Conservation (phyloP, 2,329 filamentous ascomycete genomes). For the Lachnellula willkommii region DNA sequence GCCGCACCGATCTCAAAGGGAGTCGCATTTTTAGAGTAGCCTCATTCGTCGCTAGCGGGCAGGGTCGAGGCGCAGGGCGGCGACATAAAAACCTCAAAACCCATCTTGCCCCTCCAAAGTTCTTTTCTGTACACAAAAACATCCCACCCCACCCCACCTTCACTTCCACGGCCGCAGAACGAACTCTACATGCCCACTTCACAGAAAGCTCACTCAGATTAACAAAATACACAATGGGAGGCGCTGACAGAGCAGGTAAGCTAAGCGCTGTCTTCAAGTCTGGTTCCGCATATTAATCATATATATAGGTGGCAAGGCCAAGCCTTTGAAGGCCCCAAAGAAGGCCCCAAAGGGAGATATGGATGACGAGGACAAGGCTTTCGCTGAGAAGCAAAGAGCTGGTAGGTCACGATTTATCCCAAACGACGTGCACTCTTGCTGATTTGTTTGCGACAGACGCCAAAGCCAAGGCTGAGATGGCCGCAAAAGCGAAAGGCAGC, state of each 20-base stretch:
- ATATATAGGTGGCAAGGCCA: conserved; percentile 67
- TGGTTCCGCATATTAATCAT: conserved; percentile 16
- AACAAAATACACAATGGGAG: conserved; percentile 57
- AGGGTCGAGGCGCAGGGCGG: background rate
- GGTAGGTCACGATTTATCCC: conserved; percentile 50
- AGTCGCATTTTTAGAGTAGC: background rate
- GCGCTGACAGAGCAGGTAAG: conserved; percentile 60
- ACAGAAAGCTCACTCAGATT: background rate
- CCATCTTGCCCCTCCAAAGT: conserved; percentile 15
- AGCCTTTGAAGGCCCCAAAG: conserved; percentile 85
- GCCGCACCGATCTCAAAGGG: background rate
- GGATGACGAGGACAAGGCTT: conserved; percentile 82
- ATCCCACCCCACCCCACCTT: conserved; percentile 6
- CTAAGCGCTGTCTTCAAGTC: conserved; percentile 1
- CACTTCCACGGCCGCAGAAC: background rate
- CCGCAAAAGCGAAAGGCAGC: conserved; percentile 68
- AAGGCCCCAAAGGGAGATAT: conserved; percentile 69
- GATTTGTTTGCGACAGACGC: conserved; percentile 50
- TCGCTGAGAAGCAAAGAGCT: conserved; percentile 75
- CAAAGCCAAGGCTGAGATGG: conserved; percentile 79
- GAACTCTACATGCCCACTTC: background rate
- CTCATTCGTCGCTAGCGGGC: background rate
- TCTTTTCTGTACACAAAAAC: conserved; percentile 2
- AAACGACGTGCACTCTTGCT: background rate
- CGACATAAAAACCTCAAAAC: conserved; percentile 9